Conservation (phyloP, 805 yeast genomes). For the Schwanniomyces polymorphus region DNA sequence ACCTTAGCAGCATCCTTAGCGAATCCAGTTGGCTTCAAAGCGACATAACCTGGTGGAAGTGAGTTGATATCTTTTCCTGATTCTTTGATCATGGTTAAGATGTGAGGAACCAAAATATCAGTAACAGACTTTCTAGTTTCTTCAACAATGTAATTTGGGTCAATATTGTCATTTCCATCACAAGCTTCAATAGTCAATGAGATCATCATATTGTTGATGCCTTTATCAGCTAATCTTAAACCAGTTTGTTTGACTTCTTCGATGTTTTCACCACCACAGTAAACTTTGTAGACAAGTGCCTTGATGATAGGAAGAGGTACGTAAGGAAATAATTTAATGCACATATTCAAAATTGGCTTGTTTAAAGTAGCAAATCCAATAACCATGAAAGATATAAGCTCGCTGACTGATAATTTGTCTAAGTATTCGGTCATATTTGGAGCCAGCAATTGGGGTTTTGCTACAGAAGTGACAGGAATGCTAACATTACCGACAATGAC, state of each 20-base stretch:
- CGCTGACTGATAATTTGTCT: constrained; percentile 51
- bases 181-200: constrained; percentile 92
- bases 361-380: constrained; percentile 71
- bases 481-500: constrained; percentile 13
- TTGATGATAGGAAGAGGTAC: constrained; percentile 73
- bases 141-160: constrained; percentile 56
- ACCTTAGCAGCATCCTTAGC: constrained; percentile 75
- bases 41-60: constrained; percentile 89
- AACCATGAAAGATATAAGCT: constrained; percentile 62
- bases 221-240: constrained; percentile 60
- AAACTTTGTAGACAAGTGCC: constrained; percentile 73
- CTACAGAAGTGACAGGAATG: constrained; percentile 47
- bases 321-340: constrained; percentile 67
- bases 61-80: constrained; percentile 53
- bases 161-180: constrained; percentile 67
- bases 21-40: constrained; percentile 91
- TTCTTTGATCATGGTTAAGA: constrained; percentile 54
- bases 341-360: constrained; percentile 58
- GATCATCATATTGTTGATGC: constrained; percentile 93
- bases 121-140: constrained; percentile 69
- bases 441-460: constrained; percentile 34
- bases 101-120: constrained; percentile 69
- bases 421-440: constrained; percentile 40
- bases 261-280: constrained; percentile 87
- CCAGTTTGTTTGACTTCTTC: constrained; percentile 74